Evolutionary conservation across 2,329 filamentous ascomycete genomes (phyloP), one percentile per base, ranked within the genome.

Genomic region (Tympanopsis confertula): DNA sequence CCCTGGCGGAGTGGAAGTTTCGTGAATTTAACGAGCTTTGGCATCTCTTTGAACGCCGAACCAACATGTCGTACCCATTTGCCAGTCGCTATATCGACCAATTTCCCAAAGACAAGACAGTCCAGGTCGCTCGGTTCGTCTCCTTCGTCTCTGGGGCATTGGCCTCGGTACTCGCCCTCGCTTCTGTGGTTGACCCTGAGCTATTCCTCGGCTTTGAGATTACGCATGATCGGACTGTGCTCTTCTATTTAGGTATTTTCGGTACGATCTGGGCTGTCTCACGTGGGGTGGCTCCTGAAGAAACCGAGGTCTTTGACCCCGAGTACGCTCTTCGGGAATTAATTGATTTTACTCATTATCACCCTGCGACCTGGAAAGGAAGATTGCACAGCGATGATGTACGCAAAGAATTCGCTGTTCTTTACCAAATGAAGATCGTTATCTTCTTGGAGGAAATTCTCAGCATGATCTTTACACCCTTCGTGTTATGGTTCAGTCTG

Each of bases 11-110:
- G 55, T 98, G 91, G 91, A 96, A 95, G 51, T 95, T 98, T 45
- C 81, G 91, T 35, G 89, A 96, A 55, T 98, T 96, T 69, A 98
- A 98, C 51, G 91, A 98, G 57, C 69, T 98, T 1, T 82, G 82
- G 40, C 91, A 98, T 57, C 69, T 96, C 2, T 98, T 96, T 50
- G 75, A 87, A 42, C 84, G 89, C 45, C 78, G 91, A 15, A 68
- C 89, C 30, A 88, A 94, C 45, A 93, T 96, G 82, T 94, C 91
- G 1, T 87, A 91, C 51, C 88, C 89, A 0, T 95, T 86, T 54
- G 89, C 91, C 2, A 86, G 82, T 22, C 77, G 86, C 35, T 98
- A 98, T 50, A 72, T 98, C 19, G 86, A 94, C 45, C 89, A 96
- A 46, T 98, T 98, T 43, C 91, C 91, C 0, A 96, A 96, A 56